phyloP scores from a whole-genome alignment of 1,139 yeast species.

The Scheffersomyces cryptocercus region DNA sequence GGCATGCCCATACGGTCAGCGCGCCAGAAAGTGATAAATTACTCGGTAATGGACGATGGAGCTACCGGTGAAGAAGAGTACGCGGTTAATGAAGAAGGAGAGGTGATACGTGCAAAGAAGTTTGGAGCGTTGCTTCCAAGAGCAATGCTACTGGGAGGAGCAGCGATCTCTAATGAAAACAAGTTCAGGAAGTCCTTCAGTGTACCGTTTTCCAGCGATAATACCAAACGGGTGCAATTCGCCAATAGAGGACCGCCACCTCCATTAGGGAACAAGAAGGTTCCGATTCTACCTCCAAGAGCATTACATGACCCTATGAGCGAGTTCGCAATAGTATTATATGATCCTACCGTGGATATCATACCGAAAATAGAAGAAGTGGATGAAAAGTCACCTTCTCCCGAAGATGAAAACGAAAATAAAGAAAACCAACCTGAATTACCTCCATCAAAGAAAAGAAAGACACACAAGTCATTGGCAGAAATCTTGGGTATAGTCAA shows the following conservation, averaged over 20 bases:
- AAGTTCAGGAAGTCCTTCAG: conserved; percentile 44
- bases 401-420: conserved; percentile 17
- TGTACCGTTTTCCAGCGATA: conserved; percentile 50
- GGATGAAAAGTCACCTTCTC: conserved; percentile 22
- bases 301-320: conserved; percentile 93
- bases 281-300: conserved; percentile 72
- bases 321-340: conserved; percentile 91
- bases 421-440: conserved; percentile 19
- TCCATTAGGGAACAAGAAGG: conserved; percentile 76
- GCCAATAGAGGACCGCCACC: conserved; percentile 48
- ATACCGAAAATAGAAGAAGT: conserved; percentile 51
- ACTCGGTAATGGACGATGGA: conserved; percentile 25
- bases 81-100: conserved; percentile 29
- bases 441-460: conserved; percentile 30
- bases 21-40: conserved; percentile 28
- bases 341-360: conserved; percentile 88
- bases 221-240: conserved; percentile 24
- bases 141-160: conserved; percentile 31
- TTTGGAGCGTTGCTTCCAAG: conserved; percentile 56
- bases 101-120: conserved; percentile 23
- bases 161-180: conserved; percentile 29
- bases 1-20: conserved; percentile 27
- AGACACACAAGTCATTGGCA: conserved; percentile 66
- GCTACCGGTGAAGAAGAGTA: conserved; percentile 16
- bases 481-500: conserved; percentile 77